phyloP scores from a whole-genome alignment of 139 green algal genomes.

The Zygnema cylindricum region DNA sequence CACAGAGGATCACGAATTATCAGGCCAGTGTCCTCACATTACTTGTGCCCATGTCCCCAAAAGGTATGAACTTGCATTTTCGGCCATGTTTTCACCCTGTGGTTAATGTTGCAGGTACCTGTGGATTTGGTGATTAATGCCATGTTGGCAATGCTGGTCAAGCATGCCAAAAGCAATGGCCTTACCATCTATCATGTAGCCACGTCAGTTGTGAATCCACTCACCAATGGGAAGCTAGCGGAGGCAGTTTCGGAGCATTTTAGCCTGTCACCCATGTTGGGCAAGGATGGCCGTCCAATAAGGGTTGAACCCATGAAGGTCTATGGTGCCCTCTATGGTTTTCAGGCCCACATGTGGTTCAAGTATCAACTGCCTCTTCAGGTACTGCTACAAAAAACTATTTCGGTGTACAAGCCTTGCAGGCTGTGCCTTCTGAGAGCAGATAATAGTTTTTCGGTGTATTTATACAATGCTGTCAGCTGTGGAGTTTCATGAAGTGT shows the following conservation, averaged over 20 bases:
- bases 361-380: constrained; percentile 51
- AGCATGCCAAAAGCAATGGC: constrained; percentile 17
- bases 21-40: background rate
- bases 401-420: no score
- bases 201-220: constrained; percentile 53
- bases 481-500: no score
- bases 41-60: background rate
- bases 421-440: no score
- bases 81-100: background rate
- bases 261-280: constrained; percentile 34
- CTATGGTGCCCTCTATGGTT: constrained; percentile 14
- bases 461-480: no score
- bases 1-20: background rate
- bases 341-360: constrained; percentile 43
- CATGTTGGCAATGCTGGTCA: constrained; percentile 48
- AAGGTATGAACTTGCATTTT: background rate
- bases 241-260: constrained; percentile 41
- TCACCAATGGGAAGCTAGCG: constrained; percentile 11
- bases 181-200: constrained; percentile 58
- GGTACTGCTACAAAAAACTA: no score
- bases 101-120: constrained; percentile 48
- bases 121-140: constrained; percentile 62
- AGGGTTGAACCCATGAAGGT: constrained; percentile 18
- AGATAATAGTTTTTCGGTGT: no score
- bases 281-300: constrained; percentile 37